Percentiles rank a stretch among this genome's conserved stretches.
Conservation (phyloP, 1,284 basidiomycete species). For the Stygiomarasmius scandens region DNA sequence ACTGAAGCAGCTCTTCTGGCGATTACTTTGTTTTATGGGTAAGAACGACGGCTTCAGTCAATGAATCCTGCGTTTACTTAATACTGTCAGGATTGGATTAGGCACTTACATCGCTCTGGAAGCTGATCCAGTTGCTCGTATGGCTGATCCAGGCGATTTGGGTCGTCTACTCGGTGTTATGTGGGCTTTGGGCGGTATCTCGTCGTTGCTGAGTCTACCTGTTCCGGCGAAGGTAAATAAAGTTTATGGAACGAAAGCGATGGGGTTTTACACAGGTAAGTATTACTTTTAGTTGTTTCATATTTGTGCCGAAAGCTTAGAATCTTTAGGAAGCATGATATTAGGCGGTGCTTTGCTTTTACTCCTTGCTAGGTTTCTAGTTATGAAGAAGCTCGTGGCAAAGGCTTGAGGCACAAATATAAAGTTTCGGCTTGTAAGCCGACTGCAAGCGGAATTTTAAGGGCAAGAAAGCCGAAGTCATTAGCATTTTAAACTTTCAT, state of each 20-base stretch:
- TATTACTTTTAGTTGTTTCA: too few relatives aligned
- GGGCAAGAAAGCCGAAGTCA: too few relatives aligned
- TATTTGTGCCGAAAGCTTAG: too few relatives aligned
- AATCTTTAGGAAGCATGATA: too few relatives aligned
- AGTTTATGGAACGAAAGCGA: conserved; percentile 51
- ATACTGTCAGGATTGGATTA: conserved; percentile 37
- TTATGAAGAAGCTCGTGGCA: too few relatives aligned
- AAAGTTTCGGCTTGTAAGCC: too few relatives aligned
- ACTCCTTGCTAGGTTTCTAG: too few relatives aligned
- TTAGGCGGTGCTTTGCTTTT: too few relatives aligned
- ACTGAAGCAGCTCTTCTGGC: conserved; percentile 42
- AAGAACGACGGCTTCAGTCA: conserved; percentile 7
- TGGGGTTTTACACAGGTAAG: conserved; percentile 63
- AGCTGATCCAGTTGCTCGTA: conserved; percentile 54
- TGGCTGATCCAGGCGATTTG: conserved; percentile 62
- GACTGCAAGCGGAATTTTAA: too few relatives aligned
- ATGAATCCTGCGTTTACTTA: too few relatives aligned
- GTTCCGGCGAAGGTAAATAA: conserved; percentile 65
- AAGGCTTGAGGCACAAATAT: too few relatives aligned
- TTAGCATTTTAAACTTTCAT: too few relatives aligned
- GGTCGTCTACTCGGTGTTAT: conserved; percentile 69
- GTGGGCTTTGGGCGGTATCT: conserved; percentile 46
- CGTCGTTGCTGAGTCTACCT: conserved; percentile 56
- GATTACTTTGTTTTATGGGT: conserved; percentile 58
- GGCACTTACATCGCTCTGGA: conserved; percentile 62